Base-by-base conservation (phyloP, 2,329 filamentous ascomycete species). In the Aureobasidium sp. region DNA sequence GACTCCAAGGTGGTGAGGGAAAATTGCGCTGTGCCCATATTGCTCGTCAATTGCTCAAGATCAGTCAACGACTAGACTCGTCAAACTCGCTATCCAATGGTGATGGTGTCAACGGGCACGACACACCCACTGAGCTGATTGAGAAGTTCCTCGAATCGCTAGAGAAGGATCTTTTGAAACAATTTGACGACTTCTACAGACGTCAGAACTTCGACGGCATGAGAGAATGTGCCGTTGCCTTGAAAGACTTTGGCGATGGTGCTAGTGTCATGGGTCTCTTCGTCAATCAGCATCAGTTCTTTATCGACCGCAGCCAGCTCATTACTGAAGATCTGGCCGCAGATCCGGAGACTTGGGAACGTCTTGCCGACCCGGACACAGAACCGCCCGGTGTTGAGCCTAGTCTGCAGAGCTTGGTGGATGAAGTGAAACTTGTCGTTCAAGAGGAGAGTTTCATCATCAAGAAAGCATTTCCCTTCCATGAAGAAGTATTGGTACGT, bases 271-370 rank as follows among this genome's bases (percentile, higher is more conserved):
- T 97, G 74, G 93, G 90, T 15, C 82, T 93, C 12, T 99, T 97
- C 74, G 93, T 99, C 71, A 99, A 99, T 72, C 94, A 99, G 74
- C 95, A 99, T 76, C 92, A 96, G 71, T 99, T 99, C 81, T 99
- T 99, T 77, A 97, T 99, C 71, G 94, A 97, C 72, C 84, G 92
- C 29, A 94, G 92, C 67, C 93, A 97, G 73, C 80, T 99, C 63
- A 87, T 96, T 55, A 89, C 88, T 0, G 92, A 96, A 69, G 92
- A 96, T 72, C 85, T 96, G 17, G 83, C 82, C 2, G 83, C 84
- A 13, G 90, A 94, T 68, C 83, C 78, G n/a, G 81, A 84, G 53
- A 82, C 78, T 61, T 97, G 93, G 92, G 93, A 97, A 63, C 87
- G 88, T 67, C 81, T 99, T 59, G 93, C 95, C 51, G 94, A 99